Evolutionary conservation across 768 basidiomycete species (phyloP).

Genomic region (Boletus vermiculosoides): DNA sequence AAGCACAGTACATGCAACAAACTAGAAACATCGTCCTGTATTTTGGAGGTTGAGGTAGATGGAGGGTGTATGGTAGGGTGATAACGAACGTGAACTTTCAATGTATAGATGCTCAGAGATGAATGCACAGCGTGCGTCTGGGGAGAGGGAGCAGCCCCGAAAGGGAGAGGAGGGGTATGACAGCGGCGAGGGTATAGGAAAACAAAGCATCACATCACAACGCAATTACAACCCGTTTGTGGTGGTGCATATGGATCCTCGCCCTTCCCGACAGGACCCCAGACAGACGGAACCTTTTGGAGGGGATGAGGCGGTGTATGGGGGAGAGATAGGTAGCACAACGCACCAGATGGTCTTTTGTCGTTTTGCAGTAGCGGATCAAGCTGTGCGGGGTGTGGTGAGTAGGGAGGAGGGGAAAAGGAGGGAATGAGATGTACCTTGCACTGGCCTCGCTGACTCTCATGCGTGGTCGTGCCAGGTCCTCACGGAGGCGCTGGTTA

Average conservation of each 20-base stretch:
- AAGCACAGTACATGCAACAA: conserved; percentile 26
- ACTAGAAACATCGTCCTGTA: conserved; percentile 25
- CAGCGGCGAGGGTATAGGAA: conserved; percentile 33
- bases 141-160: conserved; percentile 1
- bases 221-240: conserved; percentile 67
- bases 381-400: conserved; percentile 48
- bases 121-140: conserved; percentile 16
- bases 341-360: conserved; percentile 84
- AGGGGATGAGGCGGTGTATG: not conserved
- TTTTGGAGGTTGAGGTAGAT: conserved; percentile 26
- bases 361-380: conserved; percentile 92
- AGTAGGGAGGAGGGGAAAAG: not conserved
- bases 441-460: conserved; percentile 89
- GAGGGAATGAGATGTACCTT: conserved; percentile 45
- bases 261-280: conserved; percentile 86
- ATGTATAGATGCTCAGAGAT: conserved; percentile 24
- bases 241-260: conserved; percentile 93
- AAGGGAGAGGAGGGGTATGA: conserved; percentile 31
- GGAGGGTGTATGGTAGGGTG: conserved; percentile 25
- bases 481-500: conserved; percentile 87
- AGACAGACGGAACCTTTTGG: conserved; percentile 82
- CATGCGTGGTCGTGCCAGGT: conserved; percentile 84
- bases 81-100: conserved; percentile 28
- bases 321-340: not conserved
- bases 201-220: conserved; percentile 58